Percentiles rank a stretch among this genome's conserved stretches.
phyloP scores from a whole-genome alignment of 1,284 basidiomycete genomes.

The Naganishia albida region DNA sequence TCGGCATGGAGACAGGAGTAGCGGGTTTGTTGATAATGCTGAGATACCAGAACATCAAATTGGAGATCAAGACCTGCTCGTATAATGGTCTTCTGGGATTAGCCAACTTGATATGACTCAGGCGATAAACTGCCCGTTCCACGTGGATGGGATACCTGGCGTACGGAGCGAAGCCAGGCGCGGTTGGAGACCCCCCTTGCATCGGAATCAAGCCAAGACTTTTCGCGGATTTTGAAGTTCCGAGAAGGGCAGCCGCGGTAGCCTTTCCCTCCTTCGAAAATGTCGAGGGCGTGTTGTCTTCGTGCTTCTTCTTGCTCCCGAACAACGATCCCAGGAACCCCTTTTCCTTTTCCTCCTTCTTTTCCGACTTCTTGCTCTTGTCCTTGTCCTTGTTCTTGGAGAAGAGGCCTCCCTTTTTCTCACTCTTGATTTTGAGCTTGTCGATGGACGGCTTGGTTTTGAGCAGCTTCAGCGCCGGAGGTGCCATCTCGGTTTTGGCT shows the following conservation, averaged over 20 bases:
- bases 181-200: conserved; percentile 55
- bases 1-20: conserved; percentile 45
- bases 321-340: conserved; percentile 88
- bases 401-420: conserved; percentile 69
- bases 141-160: conserved; percentile 95
- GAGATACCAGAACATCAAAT: conserved; percentile 99
- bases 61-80: conserved; percentile 97
- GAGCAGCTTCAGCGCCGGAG: conserved; percentile 20
- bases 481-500: conserved; percentile 8
- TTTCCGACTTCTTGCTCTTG: conserved; percentile 55
- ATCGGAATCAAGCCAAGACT: conserved; percentile 48
- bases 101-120: conserved; percentile 97
- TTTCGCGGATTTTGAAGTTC: conserved; percentile 75
- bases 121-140: conserved; percentile 92
- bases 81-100: conserved; percentile 94
- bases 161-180: conserved; percentile 63
- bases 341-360: conserved; percentile 64
- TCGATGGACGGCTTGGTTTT: conserved; percentile 27
- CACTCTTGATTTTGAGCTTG: conserved; percentile 43
- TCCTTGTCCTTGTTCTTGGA: conserved; percentile 74
- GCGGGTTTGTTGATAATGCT: conserved; percentile 84
- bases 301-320: conserved; percentile 75
- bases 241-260: conserved; percentile 76
- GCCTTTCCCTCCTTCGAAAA: conserved; percentile 69
- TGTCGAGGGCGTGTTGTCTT: conserved; percentile 61